phyloP scores from a whole-genome alignment of 805 yeast genomes.

The Nakazawaea siamensis region DNA sequence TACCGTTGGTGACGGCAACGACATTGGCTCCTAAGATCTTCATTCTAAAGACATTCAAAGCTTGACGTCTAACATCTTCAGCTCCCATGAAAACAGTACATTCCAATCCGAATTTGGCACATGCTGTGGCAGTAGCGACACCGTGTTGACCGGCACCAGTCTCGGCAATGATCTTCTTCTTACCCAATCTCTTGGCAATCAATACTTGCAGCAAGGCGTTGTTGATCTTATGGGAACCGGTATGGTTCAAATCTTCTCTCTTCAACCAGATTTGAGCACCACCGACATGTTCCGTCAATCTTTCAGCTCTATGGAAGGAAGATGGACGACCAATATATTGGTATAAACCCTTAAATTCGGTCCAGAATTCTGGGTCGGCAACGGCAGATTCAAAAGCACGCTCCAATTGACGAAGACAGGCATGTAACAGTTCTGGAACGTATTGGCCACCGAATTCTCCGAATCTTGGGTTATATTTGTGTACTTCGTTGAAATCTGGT shows the following conservation, averaged over 20 bases:
- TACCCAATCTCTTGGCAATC: slow-evolving; percentile 73
- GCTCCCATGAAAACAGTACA: slow-evolving; percentile 99
- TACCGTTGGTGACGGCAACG: slow-evolving; percentile 88
- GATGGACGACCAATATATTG: slow-evolving; percentile 97
- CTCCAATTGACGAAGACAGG: slow-evolving; percentile 87
- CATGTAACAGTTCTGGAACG: slow-evolving; percentile 93
- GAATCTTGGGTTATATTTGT: slow-evolving; percentile 67
- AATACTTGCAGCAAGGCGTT: slow-evolving; percentile 79
- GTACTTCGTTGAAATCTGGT: slow-evolving; percentile 43
- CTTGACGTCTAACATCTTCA: slow-evolving; percentile 98
- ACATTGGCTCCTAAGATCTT: slow-evolving; percentile 93
- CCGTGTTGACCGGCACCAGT: slow-evolving; percentile 95
- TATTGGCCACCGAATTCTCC: slow-evolving; percentile 98
- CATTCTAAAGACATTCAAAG: slow-evolving; percentile 96
- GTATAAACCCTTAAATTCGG: slow-evolving; percentile 76
- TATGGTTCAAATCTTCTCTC: slow-evolving; percentile 91
- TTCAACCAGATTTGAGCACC: slow-evolving; percentile 97
- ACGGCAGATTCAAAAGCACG: slow-evolving; percentile 79
- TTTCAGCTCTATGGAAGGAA: slow-evolving; percentile 80
- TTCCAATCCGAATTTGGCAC: slow-evolving; percentile 86
- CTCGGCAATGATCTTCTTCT: slow-evolving; percentile 73
- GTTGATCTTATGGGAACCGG: slow-evolving; percentile 84
- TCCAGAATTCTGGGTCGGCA: slow-evolving; percentile 91
- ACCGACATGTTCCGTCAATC: slow-evolving; percentile 83
- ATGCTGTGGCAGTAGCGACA: slow-evolving; percentile 88